Evolutionary conservation across 2,329 filamentous ascomycete genomes (phyloP).

Genomic region (Apiospora marii): DNA sequence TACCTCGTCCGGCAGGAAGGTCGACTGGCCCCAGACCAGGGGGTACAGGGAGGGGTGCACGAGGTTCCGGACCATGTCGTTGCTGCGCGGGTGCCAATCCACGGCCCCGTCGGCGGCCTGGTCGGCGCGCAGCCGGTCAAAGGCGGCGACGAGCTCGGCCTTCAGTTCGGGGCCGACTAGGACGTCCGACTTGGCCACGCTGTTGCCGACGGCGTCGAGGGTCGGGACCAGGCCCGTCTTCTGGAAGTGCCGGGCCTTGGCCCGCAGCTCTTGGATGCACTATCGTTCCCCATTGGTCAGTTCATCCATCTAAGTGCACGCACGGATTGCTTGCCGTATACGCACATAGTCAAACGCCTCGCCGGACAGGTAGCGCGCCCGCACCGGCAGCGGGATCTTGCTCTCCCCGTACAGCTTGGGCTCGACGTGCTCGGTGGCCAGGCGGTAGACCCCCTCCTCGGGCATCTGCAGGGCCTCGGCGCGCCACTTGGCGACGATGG

Average conservation of each 20-base stretch:
- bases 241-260: slow-evolving; percentile 57
- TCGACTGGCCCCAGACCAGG: slow-evolving; percentile 53
- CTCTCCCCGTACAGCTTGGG: background rate
- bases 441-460: slow-evolving; percentile 30
- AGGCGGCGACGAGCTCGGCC: slow-evolving; percentile 47
- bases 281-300: background rate
- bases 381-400: background rate
- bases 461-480: slow-evolving; percentile 39
- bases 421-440: background rate
- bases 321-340: slow-evolving; percentile 24
- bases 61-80: slow-evolving; percentile 62
- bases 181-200: slow-evolving; percentile 62
- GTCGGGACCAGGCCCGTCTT: slow-evolving; percentile 50
- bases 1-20: background rate
- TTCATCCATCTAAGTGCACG: slow-evolving; percentile 20
- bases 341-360: slow-evolving; percentile 34
- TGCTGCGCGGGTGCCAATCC: slow-evolving; percentile 65
- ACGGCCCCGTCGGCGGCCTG: slow-evolving; percentile 43
- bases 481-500: slow-evolving; percentile 44
- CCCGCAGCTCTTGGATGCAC: slow-evolving; percentile 55
- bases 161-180: slow-evolving; percentile 45
- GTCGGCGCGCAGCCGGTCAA: slow-evolving; percentile 52
- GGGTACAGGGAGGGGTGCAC: slow-evolving; percentile 68
- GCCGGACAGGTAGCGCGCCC: slow-evolving; percentile 31
- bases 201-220: slow-evolving; percentile 48